Evolutionary conservation across 768 basidiomycete species (phyloP), one percentile per base, ranked within the genome.

Genomic region (Tylopilus sp.): DNA sequence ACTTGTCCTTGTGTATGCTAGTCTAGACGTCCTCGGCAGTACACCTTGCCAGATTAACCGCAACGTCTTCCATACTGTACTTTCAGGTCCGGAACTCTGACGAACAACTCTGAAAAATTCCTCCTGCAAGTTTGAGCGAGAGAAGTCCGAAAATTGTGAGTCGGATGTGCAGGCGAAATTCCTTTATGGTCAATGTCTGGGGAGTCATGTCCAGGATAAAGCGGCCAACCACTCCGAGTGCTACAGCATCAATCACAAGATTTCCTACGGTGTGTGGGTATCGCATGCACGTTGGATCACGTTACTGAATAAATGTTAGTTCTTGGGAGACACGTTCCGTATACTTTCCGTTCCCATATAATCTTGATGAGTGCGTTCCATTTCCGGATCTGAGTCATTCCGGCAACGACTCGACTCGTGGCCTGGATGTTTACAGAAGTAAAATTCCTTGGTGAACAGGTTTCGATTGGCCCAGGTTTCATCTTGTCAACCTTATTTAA

Each of bases 341-440:
- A n/a, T n/a, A n/a, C n/a, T n/a, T n/a, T n/a, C n/a, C n/a, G n/a
- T 76, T 95, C 44, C 95, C 95, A 0, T 95, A 98, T 69, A 98
- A 97, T 68, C 75, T 98, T 61, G 97, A 8, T 86, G 95, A 47
- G 93, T 95, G 0, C 98, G 98, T 65, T 95, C 97, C 11, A 86
- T 97, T 95, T 1, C 93, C 95, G 4, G 92, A 98, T 73, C 76
- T 99, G 47, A 93, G 86, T 61, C 95, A 98, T 59, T 88, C 98
- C 48, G 95, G 95, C 9, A 92, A 99, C 66, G 95, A 99, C 67
- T 76, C 98, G 21, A 84, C 83, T 46, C 85, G 95, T 61, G 89
- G 94, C 4, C 71, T 99, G 40, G 23, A 79, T 76, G 46, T 99
- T 99, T 55, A 90, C 79, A 5, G 88, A 88, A 41, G 72, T 77